A percentile compares a stretch with the other conserved stretches of the same genome.
These are phyloP conservation scores for Lasiodiplodia gonubiensis DNA, from an alignment of 2,329 filamentous ascomycete genomes.

Conservation along the genomic window DNA sequence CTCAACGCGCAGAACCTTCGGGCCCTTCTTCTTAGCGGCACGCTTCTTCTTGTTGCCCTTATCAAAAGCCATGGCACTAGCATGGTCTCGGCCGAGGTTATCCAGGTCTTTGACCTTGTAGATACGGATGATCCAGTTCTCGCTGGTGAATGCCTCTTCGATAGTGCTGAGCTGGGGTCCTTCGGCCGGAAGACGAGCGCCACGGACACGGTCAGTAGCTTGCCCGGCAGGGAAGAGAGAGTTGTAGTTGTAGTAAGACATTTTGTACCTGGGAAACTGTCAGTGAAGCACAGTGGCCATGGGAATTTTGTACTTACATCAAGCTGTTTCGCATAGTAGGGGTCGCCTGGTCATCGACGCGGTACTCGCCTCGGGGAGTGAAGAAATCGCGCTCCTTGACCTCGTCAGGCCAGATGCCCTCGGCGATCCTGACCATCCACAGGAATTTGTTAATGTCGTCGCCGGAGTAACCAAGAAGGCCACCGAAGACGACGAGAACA, in stretches of 20 bases:
- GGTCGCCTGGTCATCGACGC: conserved; percentile 89
- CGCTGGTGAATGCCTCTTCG: conserved; percentile 97
- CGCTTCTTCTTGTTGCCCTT: conserved; percentile 86
- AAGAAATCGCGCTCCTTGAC: conserved; percentile 97
- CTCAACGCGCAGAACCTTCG: conserved; percentile 73
- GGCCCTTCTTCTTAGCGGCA: conserved; percentile 72
- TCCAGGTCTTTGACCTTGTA: conserved; percentile 99
- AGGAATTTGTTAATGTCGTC: conserved; percentile 99
- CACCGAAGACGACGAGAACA: conserved; percentile 95
- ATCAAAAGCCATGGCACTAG: conserved; percentile 70
- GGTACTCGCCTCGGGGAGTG: conserved; percentile 90
- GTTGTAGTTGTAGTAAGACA: conserved; percentile 99
- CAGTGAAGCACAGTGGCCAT: conserved; percentile 32
- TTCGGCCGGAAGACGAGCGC: conserved; percentile 77
- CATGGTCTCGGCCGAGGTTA: conserved; percentile 90
- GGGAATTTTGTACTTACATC: conserved; percentile 70
- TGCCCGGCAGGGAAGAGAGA: conserved; percentile 89
- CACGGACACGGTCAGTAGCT: conserved; percentile 87
- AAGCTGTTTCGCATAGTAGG: conserved; percentile 99
- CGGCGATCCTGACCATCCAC: conserved; percentile 99
- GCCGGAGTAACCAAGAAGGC: conserved; percentile 93
- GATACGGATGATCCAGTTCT: conserved; percentile 99
- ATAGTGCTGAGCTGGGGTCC: conserved; percentile 85
- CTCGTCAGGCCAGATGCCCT: conserved; percentile 99
- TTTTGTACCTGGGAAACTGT: conserved; percentile 82